Percentiles rank a stretch among this genome's conserved stretches.
These are phyloP conservation scores for Penicillium aurantiogriseum DNA, from an alignment of 2,329 filamentous ascomycete genomes.

Conservation along the genomic window DNA sequence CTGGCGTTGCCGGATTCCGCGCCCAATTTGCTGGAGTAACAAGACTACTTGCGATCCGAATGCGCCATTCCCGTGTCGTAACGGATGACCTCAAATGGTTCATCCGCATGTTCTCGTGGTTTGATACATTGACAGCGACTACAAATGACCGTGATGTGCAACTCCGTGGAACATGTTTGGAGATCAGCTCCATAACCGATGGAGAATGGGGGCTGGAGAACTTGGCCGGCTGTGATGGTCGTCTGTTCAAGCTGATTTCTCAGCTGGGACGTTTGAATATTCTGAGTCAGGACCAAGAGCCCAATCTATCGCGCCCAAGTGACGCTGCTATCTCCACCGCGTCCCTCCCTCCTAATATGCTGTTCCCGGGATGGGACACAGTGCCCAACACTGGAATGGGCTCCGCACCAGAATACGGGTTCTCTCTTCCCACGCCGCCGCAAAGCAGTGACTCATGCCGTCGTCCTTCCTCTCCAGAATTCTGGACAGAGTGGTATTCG, in stretches of 20 bases:
- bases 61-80: constrained; percentile 57
- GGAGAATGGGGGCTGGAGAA: constrained; percentile 78
- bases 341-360: constrained; percentile 37
- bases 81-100: constrained; percentile 76
- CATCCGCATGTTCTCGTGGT: constrained; percentile 89
- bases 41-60: constrained; percentile 78
- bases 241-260: constrained; percentile 81
- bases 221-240: constrained; percentile 79
- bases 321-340: constrained; percentile 28
- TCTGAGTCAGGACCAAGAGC: constrained; percentile 65
- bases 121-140: constrained; percentile 86
- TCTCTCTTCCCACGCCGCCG: constrained; percentile 33
- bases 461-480: constrained; percentile 42
- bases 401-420: constrained; percentile 35
- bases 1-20: constrained; percentile 87
- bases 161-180: constrained; percentile 62
- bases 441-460: constrained; percentile 20
- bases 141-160: constrained; percentile 91
- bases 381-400: constrained; percentile 34
- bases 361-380: constrained; percentile 27
- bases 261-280: constrained; percentile 82
- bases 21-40: constrained; percentile 91
- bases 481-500: constrained; percentile 85
- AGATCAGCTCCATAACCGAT: constrained; percentile 62
- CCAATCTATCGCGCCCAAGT: constrained; percentile 25